A percentile compares a stretch with the other conserved stretches of the same genome.
These are phyloP conservation scores for Rhizophora apiculata DNA, from an alignment of 345 rosid genomes.

Conservation along the genomic window DNA sequence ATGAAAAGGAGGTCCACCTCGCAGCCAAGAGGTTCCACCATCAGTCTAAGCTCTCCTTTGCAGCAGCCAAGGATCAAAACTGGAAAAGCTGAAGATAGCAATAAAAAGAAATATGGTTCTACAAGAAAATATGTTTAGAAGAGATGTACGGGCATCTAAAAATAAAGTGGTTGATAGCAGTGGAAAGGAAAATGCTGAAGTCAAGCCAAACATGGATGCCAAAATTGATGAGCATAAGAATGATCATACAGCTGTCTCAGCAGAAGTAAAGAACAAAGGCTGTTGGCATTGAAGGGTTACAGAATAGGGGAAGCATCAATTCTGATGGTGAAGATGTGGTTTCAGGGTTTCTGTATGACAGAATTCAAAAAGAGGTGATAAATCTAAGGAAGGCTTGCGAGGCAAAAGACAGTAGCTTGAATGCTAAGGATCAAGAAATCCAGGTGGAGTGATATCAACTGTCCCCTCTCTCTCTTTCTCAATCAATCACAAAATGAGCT, in stretches of 20 bases:
- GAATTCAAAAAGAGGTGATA: slow-evolving; percentile 78
- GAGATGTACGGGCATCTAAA: slow-evolving; percentile 54
- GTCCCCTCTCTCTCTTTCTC: not conserved
- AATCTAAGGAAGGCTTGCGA: slow-evolving; percentile 61
- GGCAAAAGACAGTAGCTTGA: slow-evolving; percentile 53
- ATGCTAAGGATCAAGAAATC: slow-evolving; percentile 69
- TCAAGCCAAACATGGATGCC: slow-evolving; percentile 27
- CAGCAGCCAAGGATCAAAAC: slow-evolving; percentile 39
- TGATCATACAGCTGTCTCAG: slow-evolving; percentile 10
- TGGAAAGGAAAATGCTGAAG: slow-evolving; percentile 60
- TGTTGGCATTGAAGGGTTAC: slow-evolving; percentile 30
- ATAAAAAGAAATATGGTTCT: slow-evolving; percentile 29
- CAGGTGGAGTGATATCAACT: slow-evolving; percentile 39
- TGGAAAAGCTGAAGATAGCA: slow-evolving; percentile 23
- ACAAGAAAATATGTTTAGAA: slow-evolving; percentile 36
- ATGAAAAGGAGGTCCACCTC: slow-evolving; percentile 64
- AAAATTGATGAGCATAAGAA: slow-evolving; percentile 21
- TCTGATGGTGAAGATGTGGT: slow-evolving; percentile 46
- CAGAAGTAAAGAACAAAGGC: slow-evolving; percentile 22
- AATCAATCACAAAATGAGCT: not conserved
- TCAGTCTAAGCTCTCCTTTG: slow-evolving; percentile 37
- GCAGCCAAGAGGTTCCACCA: slow-evolving; percentile 56
- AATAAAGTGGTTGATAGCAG: slow-evolving; percentile 45
- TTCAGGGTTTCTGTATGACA: slow-evolving; percentile 87
- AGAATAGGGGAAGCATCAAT: slow-evolving; percentile 23